These are phyloP conservation scores for Bryum argenteum DNA, from an alignment of 225 moss, liverwort and hornwort genomes.

Conservation along the genomic window DNA sequence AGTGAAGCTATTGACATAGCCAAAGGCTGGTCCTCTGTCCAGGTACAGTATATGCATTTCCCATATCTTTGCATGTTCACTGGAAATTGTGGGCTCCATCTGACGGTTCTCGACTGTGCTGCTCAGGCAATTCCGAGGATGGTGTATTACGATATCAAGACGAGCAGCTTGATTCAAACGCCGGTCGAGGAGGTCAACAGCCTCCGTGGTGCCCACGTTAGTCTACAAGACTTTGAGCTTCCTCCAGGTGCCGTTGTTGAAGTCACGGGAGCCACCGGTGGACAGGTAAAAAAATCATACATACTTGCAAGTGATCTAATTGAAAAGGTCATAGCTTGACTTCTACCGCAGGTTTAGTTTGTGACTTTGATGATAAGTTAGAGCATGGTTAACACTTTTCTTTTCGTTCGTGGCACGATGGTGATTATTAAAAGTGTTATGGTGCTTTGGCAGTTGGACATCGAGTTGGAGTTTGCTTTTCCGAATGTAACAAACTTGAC, in stretches of 20 bases:
- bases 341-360: too few species aligned
- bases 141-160: conserved; percentile 49
- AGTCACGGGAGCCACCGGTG: conserved; percentile 48
- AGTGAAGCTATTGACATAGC: conserved; percentile 55
- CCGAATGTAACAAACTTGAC: conserved; percentile 24
- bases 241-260: conserved; percentile 51
- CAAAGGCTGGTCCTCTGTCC: conserved; percentile 89
- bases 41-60: conserved; percentile 38
- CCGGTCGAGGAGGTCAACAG: conserved; percentile 71
- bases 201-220: conserved; percentile 47
- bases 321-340: neutral
- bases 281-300: conserved; percentile 29
- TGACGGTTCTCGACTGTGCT: neutral
- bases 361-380: neutral
- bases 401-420: too few species aligned
- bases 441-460: conserved; percentile 44
- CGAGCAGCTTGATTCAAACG: conserved; percentile 61
- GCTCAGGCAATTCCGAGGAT: conserved; percentile 73
- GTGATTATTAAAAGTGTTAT: neutral
- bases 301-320: too few species aligned
- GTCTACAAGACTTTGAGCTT: conserved; percentile 31
- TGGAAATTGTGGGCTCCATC: too few species aligned
- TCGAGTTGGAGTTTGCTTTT: conserved; percentile 47
- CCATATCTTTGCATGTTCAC: too few species aligned
- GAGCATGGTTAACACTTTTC: neutral